Conservation (phyloP, 2,329 filamentous ascomycete genomes). For the Trichoderma lentiforme region DNA sequence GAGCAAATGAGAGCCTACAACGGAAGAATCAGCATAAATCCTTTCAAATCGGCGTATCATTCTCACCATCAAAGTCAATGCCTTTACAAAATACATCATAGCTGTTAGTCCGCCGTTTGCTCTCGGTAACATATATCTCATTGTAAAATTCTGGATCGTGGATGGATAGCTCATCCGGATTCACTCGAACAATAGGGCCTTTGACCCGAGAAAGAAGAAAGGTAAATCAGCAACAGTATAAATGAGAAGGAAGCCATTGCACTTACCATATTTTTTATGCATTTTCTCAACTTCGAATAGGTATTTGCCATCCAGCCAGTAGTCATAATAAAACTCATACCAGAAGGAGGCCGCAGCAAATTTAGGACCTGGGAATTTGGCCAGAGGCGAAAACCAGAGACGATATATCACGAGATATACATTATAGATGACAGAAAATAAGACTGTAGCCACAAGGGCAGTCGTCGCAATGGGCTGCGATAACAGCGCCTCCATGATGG, state of each 20-base stretch:
- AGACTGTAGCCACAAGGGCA: not conserved
- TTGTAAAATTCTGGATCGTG: constrained; percentile 27
- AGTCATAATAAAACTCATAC: constrained; percentile 31
- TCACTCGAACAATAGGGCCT: constrained; percentile 34
- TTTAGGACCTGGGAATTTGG: constrained; percentile 31
- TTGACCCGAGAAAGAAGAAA: not conserved
- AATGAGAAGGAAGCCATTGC: not conserved
- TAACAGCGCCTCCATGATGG: not conserved
- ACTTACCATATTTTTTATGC: constrained; percentile 30
- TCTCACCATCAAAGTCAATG: not conserved
- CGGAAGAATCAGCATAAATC: not conserved
- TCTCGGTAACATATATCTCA: constrained; percentile 24
- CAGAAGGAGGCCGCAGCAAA: constrained; percentile 27
- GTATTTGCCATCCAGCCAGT: constrained; percentile 25
- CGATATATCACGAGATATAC: constrained; percentile 1
- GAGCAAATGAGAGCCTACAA: not conserved
- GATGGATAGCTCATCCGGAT: constrained; percentile 32
- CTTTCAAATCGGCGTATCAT: accelerated
- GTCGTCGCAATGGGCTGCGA: not conserved
- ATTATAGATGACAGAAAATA: constrained; percentile 19
- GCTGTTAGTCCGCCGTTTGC: not conserved
- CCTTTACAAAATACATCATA: not conserved
- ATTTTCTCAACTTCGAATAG: constrained; percentile 27
- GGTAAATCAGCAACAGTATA: not conserved
- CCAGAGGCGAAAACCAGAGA: constrained; percentile 31